Base-by-base conservation (phyloP, 768 basidiomycete genomes). In the Tubosaeta sp. region DNA sequence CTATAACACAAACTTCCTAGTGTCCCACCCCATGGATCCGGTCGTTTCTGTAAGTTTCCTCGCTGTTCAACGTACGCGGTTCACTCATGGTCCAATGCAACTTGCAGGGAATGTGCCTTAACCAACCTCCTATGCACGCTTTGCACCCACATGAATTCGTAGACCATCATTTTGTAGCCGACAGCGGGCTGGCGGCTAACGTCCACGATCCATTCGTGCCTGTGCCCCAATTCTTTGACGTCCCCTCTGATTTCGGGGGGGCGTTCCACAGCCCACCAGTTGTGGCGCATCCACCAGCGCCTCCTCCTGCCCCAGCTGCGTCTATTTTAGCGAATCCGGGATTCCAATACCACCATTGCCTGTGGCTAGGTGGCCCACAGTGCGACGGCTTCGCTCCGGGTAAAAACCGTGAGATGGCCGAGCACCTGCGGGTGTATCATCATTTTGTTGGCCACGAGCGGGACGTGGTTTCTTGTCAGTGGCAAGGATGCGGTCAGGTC, bases 401-500 rank as follows among this genome's bases (percentile, higher is more conserved):
- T 3, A 65, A 42, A 29, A 66, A 67, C 42, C 58, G 65, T n/a
- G 65, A 66, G 22, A 66, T 66, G 65, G 60, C 57, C 1, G 65
- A 66, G 14, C 65, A 66, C 30, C 44, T 66, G 6, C 55, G 65
- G 1, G 44, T 34, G 0, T 46, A 14, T 3, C 65, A 66, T 36
- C 36, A 32, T 5, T 67, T 66, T 3, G 16, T 63, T 16, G 65
- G 65, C 10, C 66, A 65, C 44, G 65, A 66, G 25, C 54, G 65
- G 24, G 65, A 66, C 14, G 19, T 27, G 0, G 65, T 66, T 9
- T 49, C 34, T 6, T 66, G 65, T 51, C 44, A 59, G 14, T 66
- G 65, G 65, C 58, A 55, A 10, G 52, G 44, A 21, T 66, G 65
- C 29, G 51, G 54, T 4, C 60, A 59, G 14, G 4, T 1, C 2